Evolutionary conservation across 345 rosid genomes (phyloP), one percentile per base, ranked within the genome.

Genomic region (Arabis hirsuta): DNA sequence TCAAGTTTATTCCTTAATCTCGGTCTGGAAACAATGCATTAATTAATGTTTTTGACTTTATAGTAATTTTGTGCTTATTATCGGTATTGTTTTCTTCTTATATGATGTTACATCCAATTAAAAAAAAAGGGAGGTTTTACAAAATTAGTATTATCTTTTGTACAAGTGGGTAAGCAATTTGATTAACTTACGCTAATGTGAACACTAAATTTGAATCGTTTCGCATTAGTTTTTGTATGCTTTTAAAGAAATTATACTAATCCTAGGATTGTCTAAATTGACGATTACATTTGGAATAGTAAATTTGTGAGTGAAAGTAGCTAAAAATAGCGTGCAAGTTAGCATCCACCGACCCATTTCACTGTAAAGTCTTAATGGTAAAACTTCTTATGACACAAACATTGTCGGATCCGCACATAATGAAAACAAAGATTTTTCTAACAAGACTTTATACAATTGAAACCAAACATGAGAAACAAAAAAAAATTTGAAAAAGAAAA

Each of bases 231-330:
- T 62, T 32, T 22, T 31, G 6, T 43, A 12, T 42, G 13, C 55
- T 53, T 62, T 20, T 29, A 12, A 13, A 44, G 39, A 72, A 31
- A 32, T 43, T 20, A 51, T 47, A 47, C 47, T 8, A 73, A 60
- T 65, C 77, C 44, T 73, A 47, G 60, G 52, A 73, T 27, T 56
- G 65, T 73, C 67, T 73, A 73, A 46, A 48, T 56, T 48, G 9
- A 65, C 65, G 72, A 65, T 56, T 12, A 38, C 2, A 29, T 51
- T 38, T 48, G 3, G 6, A 48, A 65, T 52, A 46, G 44, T 48
- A 34, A 56, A 6, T 19, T 9, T 57, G 19, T 13, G 60, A 47
- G 46, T 56, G 54, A 10, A 22, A 44, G 34, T 51, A 52, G 46
- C 62, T 12, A 32, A 42, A 54, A 27, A 6, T 6, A 34, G 38